Base-by-base conservation (phyloP, 768 basidiomycete genomes). In the Rhizopogon sp. region DNA sequence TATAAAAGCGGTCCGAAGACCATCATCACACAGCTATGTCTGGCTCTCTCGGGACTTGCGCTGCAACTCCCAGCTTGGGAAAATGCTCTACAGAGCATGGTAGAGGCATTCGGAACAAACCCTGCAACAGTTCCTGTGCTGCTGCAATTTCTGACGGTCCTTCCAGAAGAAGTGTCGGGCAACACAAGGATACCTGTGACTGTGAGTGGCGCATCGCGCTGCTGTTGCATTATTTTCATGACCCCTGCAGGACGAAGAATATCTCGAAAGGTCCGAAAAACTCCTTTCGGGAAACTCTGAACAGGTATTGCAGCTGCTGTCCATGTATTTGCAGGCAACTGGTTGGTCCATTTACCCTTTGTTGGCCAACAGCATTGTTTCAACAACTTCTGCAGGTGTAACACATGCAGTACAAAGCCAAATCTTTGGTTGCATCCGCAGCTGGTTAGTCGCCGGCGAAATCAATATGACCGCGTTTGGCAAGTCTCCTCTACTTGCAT, bases 401-500 rank as follows among this genome's bases (percentile, higher is more conserved):
- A 96, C 93, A 2, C 63, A 76, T 28, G 71, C 76, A 6, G 85
- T 98, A 7, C 93, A 95, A 64, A 76, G 69, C 9, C 88, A 94
- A 66, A 77, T 96, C 9, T 93, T 98, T 70, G 74, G 81, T 44
- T 93, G 93, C 54, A 73, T 98, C 37, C 83, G 87, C 45, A 85
- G 83, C 62, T 99, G 97, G 97, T 76, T 98, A 16, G 69, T 80
- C 11, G 88, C 92, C 3, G 95, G 97, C 16, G 94, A 98, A 71
- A 78, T 97, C 59, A 71, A 77, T 42, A 79, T 84, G 0, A 65
- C 65, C 4, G 73, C 80, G 37, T 76, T 99, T 37, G 82, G 85
- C 3, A 77, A 84, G 52, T 88, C 88, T 0, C 88, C 93, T 2
- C 76, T 98, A 29, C 90, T 98, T 65, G 72, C 78, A 17, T 89